These are phyloP conservation scores for Penicillium sp. DNA, from an alignment of 2,329 filamentous ascomycete genomes.

Conservation along the genomic window DNA sequence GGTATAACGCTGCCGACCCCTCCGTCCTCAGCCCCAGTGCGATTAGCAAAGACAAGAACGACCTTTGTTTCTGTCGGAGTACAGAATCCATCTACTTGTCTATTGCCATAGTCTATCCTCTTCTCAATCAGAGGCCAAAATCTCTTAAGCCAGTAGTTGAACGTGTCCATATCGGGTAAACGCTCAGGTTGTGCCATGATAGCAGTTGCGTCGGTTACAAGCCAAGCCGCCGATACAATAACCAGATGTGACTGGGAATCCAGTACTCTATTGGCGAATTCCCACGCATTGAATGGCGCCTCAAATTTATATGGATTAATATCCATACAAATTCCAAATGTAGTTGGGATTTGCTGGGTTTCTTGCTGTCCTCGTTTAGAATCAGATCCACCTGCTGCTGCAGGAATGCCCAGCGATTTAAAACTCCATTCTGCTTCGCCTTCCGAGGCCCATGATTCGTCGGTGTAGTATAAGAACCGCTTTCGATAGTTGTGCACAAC, in stretches of 20 bases:
- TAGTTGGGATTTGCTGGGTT: constrained; percentile 31
- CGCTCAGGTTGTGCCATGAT: constrained; percentile 44
- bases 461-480: constrained; percentile 63
- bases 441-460: constrained; percentile 61
- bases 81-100: constrained; percentile 11
- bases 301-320: constrained; percentile 62
- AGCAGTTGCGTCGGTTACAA: constrained; percentile 48
- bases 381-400: not conserved
- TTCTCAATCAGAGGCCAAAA: constrained; percentile 50
- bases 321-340: constrained; percentile 51
- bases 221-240: constrained; percentile 62
- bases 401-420: constrained; percentile 20
- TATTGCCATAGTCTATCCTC: constrained; percentile 22
- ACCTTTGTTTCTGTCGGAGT: constrained; percentile 28
- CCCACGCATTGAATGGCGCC: constrained; percentile 55
- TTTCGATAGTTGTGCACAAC: constrained; percentile 60
- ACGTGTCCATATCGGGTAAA: constrained; percentile 56
- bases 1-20: constrained; percentile 30
- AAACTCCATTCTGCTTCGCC: constrained; percentile 37
- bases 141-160: constrained; percentile 60
- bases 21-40: constrained; percentile 40
- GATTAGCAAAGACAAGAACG: constrained; percentile 46
- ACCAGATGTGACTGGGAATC: constrained; percentile 48
- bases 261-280: constrained; percentile 57
- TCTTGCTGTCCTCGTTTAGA: not conserved